Evolutionary conservation across 2,329 filamentous ascomycete genomes (phyloP).

Genomic region (Graphiopsis chlorocephala): DNA sequence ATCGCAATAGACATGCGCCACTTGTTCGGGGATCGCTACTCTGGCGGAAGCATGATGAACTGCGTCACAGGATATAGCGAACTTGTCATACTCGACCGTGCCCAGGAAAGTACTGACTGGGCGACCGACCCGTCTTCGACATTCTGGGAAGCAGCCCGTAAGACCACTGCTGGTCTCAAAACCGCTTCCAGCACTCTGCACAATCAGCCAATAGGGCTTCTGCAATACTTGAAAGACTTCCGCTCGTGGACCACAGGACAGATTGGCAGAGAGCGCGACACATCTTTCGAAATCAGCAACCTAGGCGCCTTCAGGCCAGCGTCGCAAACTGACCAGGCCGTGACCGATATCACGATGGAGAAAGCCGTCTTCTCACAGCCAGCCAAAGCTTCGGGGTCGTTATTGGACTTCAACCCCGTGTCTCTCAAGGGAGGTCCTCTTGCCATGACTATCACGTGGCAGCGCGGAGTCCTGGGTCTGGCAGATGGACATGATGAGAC

Average conservation of each 20-base stretch:
- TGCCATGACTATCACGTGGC: constrained; percentile 44
- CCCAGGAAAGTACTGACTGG: not conserved
- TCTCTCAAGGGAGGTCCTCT: constrained; percentile 41
- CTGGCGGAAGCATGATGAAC: constrained; percentile 37
- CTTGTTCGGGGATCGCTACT: constrained; percentile 29
- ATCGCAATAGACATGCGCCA: constrained; percentile 44
- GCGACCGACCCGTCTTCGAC: not conserved
- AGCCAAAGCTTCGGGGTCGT: constrained; percentile 38
- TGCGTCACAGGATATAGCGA: constrained; percentile 29
- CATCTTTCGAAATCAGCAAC: constrained; percentile 49
- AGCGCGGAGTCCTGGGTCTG: constrained; percentile 42
- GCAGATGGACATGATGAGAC: constrained; percentile 22
- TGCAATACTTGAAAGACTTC: constrained; percentile 43
- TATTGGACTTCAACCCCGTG: constrained; percentile 43
- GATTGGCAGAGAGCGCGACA: constrained; percentile 39
- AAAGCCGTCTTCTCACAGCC: constrained; percentile 47
- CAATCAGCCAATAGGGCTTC: constrained; percentile 44
- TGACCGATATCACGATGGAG: constrained; percentile 26
- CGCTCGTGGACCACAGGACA: constrained; percentile 41
- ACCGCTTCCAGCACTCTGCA: constrained; percentile 32
- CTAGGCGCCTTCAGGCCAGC: constrained; percentile 37
- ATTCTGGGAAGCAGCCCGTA: constrained; percentile 37
- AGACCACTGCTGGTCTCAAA: constrained; percentile 35
- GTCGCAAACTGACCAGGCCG: not conserved
- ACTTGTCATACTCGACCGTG: not conserved